phyloP scores from a whole-genome alignment of 768 basidiomycete genomes.

The Calocybe gangraenosa region DNA sequence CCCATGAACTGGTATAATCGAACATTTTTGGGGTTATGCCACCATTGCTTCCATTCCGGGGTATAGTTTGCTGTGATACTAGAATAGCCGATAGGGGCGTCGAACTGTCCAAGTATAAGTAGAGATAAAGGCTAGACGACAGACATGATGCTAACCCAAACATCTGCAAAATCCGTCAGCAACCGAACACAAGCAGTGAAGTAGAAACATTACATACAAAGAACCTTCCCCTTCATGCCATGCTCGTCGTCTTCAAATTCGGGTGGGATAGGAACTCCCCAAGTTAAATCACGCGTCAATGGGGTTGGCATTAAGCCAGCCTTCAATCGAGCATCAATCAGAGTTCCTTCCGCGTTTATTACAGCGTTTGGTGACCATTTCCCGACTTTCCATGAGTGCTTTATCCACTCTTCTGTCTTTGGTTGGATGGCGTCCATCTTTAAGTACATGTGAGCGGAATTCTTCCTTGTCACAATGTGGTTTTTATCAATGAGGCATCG shows the following conservation, averaged over 20 bases:
- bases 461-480: slow-evolving; percentile 70
- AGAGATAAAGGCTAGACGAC: background rate
- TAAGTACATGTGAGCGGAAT: slow-evolving; percentile 90
- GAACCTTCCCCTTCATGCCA: slow-evolving; percentile 91
- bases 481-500: slow-evolving; percentile 84
- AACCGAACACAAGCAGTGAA: slow-evolving; percentile 1
- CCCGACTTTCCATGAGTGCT: slow-evolving; percentile 69
- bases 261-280: slow-evolving; percentile 91
- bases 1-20: slow-evolving; percentile 99
- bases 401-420: slow-evolving; percentile 84
- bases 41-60: slow-evolving; percentile 94
- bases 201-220: slow-evolving; percentile 60
- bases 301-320: slow-evolving; percentile 84
- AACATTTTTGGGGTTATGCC: slow-evolving; percentile 89
- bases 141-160: slow-evolving; percentile 72
- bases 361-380: slow-evolving; percentile 94
- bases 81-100: slow-evolving; percentile 94
- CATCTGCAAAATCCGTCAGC: slow-evolving; percentile 48
- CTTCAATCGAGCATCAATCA: slow-evolving; percentile 87
- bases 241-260: slow-evolving; percentile 55
- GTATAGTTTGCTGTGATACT: slow-evolving; percentile 97
- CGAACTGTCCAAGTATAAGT: slow-evolving; percentile 61
- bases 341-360: slow-evolving; percentile 81
- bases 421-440: slow-evolving; percentile 82
- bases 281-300: slow-evolving; percentile 88